Percentiles rank a stretch among this genome's conserved stretches.
phyloP scores from a whole-genome alignment of 495 filamentous ascomycete species.

The Beverwykella pulmonaria region DNA sequence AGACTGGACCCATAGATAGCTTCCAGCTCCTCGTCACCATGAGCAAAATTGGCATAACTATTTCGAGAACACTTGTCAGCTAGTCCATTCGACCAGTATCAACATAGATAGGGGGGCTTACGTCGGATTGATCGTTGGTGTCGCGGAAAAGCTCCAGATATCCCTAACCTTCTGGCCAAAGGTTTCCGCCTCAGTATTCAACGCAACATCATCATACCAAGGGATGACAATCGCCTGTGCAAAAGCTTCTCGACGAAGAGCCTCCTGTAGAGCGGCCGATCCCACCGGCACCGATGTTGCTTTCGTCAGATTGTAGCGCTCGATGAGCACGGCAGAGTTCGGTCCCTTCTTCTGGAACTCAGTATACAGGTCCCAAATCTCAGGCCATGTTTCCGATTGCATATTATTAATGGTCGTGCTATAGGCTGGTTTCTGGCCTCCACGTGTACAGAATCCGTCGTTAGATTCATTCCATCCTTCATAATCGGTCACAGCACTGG shows the following conservation, averaged over 20 bases:
- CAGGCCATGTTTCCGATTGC: constrained; percentile 16
- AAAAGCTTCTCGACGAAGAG: constrained; percentile 28
- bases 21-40: constrained; percentile 35
- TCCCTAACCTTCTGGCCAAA: constrained; percentile 31
- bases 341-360: constrained; percentile 17
- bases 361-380: constrained; percentile 20
- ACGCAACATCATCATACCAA: constrained; percentile 39
- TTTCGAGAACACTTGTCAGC: neutral
- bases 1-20: constrained; percentile 32
- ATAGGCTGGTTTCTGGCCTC: constrained; percentile 44
- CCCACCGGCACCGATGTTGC: neutral
- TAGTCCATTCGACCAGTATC: neutral
- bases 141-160: constrained; percentile 1
- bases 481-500: constrained; percentile 38
- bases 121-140: neutral
- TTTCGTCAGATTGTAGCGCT: constrained; percentile 11
- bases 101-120: neutral
- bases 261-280: constrained; percentile 23
- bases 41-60: constrained; percentile 41
- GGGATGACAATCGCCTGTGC: constrained; percentile 41
- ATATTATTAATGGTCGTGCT: constrained; percentile 36
- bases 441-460: constrained; percentile 42
- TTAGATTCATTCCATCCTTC: constrained; percentile 38
- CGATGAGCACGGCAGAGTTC: constrained; percentile 16
- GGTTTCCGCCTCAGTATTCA: constrained; percentile 37